Base-by-base conservation (phyloP, 768 basidiomycete species). In the Termitomyces sp. region DNA sequence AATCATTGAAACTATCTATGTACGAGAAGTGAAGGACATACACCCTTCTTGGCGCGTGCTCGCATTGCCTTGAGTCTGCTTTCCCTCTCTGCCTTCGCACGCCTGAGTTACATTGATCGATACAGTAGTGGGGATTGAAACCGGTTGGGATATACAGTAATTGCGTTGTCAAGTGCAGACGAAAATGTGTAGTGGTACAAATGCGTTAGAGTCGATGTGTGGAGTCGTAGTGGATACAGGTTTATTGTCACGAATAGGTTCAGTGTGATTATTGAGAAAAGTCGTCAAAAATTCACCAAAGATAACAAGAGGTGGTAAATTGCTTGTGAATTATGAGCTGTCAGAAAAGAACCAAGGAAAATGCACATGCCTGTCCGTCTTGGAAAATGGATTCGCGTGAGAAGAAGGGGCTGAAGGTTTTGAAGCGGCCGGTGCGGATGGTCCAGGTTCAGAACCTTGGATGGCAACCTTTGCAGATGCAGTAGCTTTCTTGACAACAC, bases 11-110 rank as follows among this genome's bases (percentile, higher is more conserved):
- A 31, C 16, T 24, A 31, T 3, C 12, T 49, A 27, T 16, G 8
- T n/a, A 27, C 36, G 39, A 55, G 39, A 58, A 58, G 49, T 22
- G 22, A 27, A 34, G 42, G 5, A 76, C 84, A 64, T 71, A 90
- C 84, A 61, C 90, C 90, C 72, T 88, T 92, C 79, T 79, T 80
- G 5, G 84, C 87, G 41, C 90, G 81, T 57, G 80, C 85, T 67
- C 81, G 75, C 83, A 92, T 83, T 3, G 86, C 89, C 69, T 80
- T 84, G 59, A 82, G 68, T 66, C 78, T 77, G 63, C 88, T 91
- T 66, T 85, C 85, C 65, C 81, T 77, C 71, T 93, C 91, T 13
- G 84, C 85, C 72, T 76, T 85, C 42, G 88, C 88, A 22, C 89
- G 87, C 63, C 89, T 90, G 42, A 24, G 44, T 54, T 29, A 52